phyloP scores from a whole-genome alignment of 2,329 filamentous ascomycete species.

The Dothideomycetes sp. region DNA sequence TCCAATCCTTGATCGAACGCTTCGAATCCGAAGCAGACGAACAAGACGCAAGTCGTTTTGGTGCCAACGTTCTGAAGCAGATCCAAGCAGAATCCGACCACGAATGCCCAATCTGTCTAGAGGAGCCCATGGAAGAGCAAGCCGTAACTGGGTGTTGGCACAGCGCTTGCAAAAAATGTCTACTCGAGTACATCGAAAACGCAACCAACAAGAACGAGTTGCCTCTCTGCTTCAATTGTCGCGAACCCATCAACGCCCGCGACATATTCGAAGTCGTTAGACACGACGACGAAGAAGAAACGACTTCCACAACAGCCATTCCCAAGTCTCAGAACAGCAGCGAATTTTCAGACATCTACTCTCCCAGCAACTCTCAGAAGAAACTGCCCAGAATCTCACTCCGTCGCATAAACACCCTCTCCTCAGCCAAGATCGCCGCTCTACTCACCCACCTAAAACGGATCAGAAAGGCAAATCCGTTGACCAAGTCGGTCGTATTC shows the following conservation, averaged over 20 bases:
- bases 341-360: slow-evolving; percentile 29
- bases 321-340: slow-evolving; percentile 7
- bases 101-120: slow-evolving; percentile 89
- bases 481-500: slow-evolving; percentile 84
- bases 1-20: slow-evolving; percentile 72
- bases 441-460: slow-evolving; percentile 66
- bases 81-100: slow-evolving; percentile 82
- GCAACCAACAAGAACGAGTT: slow-evolving; percentile 66
- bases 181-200: slow-evolving; percentile 84
- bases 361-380: slow-evolving; percentile 18
- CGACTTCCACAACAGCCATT: not conserved
- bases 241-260: slow-evolving; percentile 67
- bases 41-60: slow-evolving; percentile 62
- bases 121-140: slow-evolving; percentile 92
- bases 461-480: slow-evolving; percentile 55
- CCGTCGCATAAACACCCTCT: slow-evolving; percentile 53
- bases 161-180: slow-evolving; percentile 86
- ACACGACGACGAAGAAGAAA: slow-evolving; percentile 50
- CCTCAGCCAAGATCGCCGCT: slow-evolving; percentile 80
- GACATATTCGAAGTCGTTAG: slow-evolving; percentile 90
- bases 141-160: slow-evolving; percentile 97
- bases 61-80: slow-evolving; percentile 77
- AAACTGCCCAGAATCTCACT: slow-evolving; percentile 48
- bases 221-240: slow-evolving; percentile 84
- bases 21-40: slow-evolving; percentile 57